Base-by-base conservation (phyloP, 495 filamentous ascomycete genomes). In the Penicillium daleae region DNA sequence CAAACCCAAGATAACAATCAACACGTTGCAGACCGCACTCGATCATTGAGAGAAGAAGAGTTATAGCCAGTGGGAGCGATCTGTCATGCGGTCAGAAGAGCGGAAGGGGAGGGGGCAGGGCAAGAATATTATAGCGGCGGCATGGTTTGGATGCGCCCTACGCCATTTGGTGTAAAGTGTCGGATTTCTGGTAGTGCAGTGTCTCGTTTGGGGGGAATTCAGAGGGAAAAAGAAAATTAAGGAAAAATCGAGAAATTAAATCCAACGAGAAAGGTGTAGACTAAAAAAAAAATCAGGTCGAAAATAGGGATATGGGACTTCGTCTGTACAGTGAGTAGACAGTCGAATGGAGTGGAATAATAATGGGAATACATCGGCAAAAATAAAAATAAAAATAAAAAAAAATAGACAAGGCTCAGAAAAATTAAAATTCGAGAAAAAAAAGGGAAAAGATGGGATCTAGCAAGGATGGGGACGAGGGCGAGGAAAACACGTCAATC, bases 91-190 rank as follows among this genome's bases (percentile, higher is more conserved):
- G 53, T 62, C 60, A 49, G 52, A 64, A 48, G 58, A 57, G 66
- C 56, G 65, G 69, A 61, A 62, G 65, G n/a, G 65, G 66, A 64
- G 66, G 70, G 60, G 66, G 69, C 42, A 46, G 42, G 42, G 42
- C 42, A 46, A 24, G 67, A 70, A 65, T 71, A 75, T 75, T 71
- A 72, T 74, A 67, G 63, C 51, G 21, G 53, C 51, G 22, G 37
- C 55, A 64, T 59, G 57, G 61, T 59, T 61, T 60, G 40, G 55
- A 39, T 59, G 58, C 53, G 59, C 60, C 61, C 50, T 57, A 65
- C 58, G 40, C 27, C 48, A 52, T 27, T 53, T 44, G 48, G 48
- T 62, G 27, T 62, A 63, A 59, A 63, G 52, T 56, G n/a, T 39
- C 6, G 46, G 2, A 17, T 29, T n/a, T 48, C 42, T 24, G 10